Percentiles rank a stretch among this genome's conserved stretches.
Evolutionary conservation across 176 grass and related monocot genomes (phyloP).

Genomic region (Cocos nucifera): DNA sequence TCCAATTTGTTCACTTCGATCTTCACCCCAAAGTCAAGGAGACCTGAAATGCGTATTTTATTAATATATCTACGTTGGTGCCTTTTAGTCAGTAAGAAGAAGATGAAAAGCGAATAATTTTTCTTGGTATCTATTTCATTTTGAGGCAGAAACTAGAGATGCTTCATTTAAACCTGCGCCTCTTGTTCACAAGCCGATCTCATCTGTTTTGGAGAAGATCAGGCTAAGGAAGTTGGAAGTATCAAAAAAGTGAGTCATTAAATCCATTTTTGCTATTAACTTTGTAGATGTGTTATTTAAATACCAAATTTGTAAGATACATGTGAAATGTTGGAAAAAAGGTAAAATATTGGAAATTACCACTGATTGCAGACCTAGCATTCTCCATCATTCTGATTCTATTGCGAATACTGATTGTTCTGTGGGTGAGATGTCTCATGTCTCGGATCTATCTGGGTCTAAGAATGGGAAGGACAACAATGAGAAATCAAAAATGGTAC

Average conservation of each 20-base stretch:
- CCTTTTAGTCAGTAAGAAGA: too few species aligned
- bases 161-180: slow-evolving; percentile 60
- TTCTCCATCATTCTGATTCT: not conserved
- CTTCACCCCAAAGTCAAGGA: too few species aligned
- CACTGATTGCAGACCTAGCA: not conserved
- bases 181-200: slow-evolving; percentile 74
- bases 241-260: slow-evolving; percentile 45
- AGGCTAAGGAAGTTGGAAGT: slow-evolving; percentile 69
- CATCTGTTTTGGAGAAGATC: slow-evolving; percentile 90
- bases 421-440: not conserved
- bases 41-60: too few species aligned
- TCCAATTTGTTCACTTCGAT: not conserved
- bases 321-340: not conserved
- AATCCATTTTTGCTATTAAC: not conserved
- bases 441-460: not conserved
- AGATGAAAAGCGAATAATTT: not conserved
- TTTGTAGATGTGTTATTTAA: not conserved
- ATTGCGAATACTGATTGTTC: not conserved
- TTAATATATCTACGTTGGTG: too few species aligned
- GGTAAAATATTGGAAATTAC: too few species aligned
- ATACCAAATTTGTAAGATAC: not conserved
- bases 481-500: not conserved
- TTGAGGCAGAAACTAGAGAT: slow-evolving; percentile 46
- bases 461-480: not conserved
- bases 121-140: slow-evolving; percentile 1